Percentiles rank a stretch among this genome's conserved stretches.
Conservation (phyloP, 306 rosid genomes). For the Dalbergia oliveri region DNA sequence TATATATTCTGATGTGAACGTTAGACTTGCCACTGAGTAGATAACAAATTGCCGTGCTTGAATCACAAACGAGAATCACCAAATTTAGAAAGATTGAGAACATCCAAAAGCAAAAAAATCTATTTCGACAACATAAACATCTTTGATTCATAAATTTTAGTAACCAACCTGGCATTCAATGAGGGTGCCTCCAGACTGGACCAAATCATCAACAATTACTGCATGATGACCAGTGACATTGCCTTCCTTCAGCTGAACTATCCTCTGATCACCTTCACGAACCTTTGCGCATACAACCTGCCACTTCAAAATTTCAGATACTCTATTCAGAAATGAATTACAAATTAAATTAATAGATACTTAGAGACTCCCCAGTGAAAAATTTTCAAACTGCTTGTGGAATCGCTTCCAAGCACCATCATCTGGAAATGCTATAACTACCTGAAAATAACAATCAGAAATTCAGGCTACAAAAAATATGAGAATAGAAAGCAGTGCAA, state of each 20-base stretch:
- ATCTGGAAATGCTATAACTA: conserved; percentile 96
- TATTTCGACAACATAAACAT: conserved; percentile 23
- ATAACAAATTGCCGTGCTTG: neutral
- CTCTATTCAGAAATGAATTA: conserved; percentile 9
- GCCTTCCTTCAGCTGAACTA: conserved; percentile 96
- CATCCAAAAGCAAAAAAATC: neutral
- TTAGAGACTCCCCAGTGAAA: conserved; percentile 65
- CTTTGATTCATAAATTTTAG: conserved; percentile 1
- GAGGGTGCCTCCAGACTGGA: conserved; percentile 96
- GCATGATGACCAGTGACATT: conserved; percentile 83
- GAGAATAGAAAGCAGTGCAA: conserved; percentile 17
- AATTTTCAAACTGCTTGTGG: conserved; percentile 88
- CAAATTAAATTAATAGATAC: conserved; percentile 14
- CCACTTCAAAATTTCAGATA: conserved; percentile 45
- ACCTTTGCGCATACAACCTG: conserved; percentile 94
- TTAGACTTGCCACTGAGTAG: no score
- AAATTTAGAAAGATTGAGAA: conserved; percentile 23
- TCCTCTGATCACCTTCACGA: conserved; percentile 95
- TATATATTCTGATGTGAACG: no score
- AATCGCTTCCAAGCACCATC: conserved; percentile 99
- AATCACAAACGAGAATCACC: neutral
- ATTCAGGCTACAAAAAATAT: conserved; percentile 15
- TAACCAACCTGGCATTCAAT: conserved; percentile 88
- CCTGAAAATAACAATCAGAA: conserved; percentile 59
- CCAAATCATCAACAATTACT: conserved; percentile 96